Evolutionary conservation across 257 asterid species (phyloP), one percentile per base, ranked within the genome.

Genomic region (Buddleja alternifolia): DNA sequence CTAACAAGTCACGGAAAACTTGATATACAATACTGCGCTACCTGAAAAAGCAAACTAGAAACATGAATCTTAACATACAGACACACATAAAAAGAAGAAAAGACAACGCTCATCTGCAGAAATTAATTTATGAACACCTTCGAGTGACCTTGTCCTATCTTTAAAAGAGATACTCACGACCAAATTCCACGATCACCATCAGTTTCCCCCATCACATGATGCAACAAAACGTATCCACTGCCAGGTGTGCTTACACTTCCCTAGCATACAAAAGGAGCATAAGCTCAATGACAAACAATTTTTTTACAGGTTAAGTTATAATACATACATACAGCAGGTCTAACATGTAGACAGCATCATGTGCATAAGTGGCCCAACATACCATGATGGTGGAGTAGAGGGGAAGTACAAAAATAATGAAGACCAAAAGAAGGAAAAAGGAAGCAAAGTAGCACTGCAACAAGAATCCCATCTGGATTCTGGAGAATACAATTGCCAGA

Each of bases 191-290:
- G 96, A 62, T 85, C 94, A 75, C 99, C 99, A 47, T 88, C 97
- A 62, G 97, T 90, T 83, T 90, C 96, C 68, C 99, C 99, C 99
- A 93, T 93, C 78, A 88, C 86, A 48, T 90, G 99, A 80, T 93
- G 99, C 58, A 93, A 90, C 88, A 93, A 77, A 68, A 88, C 96
- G 79, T 93, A 93, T 80, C 97, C 97, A 79, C 97, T 88, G 66
- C 97, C 99, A 74, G 99, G 97, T 64, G 99, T 90, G 74, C 72
- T 86, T 74, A 84, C 92, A 72, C 89, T 80, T 63, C 92, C 99
- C 98, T 90, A 62, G 46, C 68, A 66, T 58, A 58, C 65, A 66
- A 52, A 62, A 44, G 65, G 37, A 21, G 40, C 4, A 56, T 10
- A 66, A 51, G 60, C 51, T 75, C 36, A 73, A 62, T 53, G 36